Base-by-base conservation (phyloP, 2,329 filamentous ascomycete genomes). In the Aspergillus brunneoviolaceus region DNA sequence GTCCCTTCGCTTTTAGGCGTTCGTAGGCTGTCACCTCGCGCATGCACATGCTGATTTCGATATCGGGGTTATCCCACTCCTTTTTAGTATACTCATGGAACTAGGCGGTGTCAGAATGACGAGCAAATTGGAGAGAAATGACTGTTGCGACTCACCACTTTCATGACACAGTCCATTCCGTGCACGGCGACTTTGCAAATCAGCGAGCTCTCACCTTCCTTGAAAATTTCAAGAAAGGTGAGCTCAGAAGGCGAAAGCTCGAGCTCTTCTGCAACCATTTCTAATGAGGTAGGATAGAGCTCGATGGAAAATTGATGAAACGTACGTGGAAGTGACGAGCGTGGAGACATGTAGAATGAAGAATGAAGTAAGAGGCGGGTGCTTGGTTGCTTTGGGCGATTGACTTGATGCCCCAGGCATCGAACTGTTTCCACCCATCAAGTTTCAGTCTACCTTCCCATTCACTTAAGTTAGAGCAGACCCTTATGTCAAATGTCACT, bases 21-120 rank as follows among this genome's bases (percentile, higher is more conserved):
- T 49, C 33, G 45, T 68, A 68, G 2, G 65, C 60, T 25, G 63
- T 60, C n/a, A 57, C 60, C 35, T 68, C 63, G 27, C 55, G 59
- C 23, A 60, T 49, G 50, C 65, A 68, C 31, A 61, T 49, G 48
- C 67, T 55, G 19, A 62, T 23, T 60, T 66, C 63, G 5, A n/a
- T 27, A 25, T 65, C 27, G 1, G 56, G 25, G 10, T 59, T 33
- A 49, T 67, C 65, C 16, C 21, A 42, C 6, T 60, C 53, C 35
- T 49, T 47, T 50, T n/a, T 52, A 1, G 25, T 55, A 31, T 42
- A 47, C 16, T 58, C 51, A 48, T 64, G 66, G 7, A 64, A 67
- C 66, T 66, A 23, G 16, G 39, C 50, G 21, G 14, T 7, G 7
- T 47, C 21, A 50, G 27, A 19, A 51, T 27, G 27, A 21, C 16